These are phyloP conservation scores for Coriaria nepalensis DNA, from an alignment of 306 rosid genomes.

Conservation along the genomic window DNA sequence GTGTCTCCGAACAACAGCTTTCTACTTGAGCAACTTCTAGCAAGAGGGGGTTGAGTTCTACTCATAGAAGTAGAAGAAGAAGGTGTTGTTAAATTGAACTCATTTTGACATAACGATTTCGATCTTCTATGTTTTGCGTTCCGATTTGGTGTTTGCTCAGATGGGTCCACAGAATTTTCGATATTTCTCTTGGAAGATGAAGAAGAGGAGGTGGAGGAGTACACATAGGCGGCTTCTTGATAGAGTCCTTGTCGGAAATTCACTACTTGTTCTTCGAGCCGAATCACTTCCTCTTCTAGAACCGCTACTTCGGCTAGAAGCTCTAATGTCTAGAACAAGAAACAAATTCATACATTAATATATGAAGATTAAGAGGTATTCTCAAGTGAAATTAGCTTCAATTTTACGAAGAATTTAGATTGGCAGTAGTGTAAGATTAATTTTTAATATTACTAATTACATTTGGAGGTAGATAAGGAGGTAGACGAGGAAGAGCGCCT, in stretches of 20 bases:
- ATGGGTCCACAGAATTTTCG: conserved; percentile 27
- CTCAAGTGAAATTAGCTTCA: background rate
- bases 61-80: conserved; percentile 2
- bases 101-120: conserved; percentile 55
- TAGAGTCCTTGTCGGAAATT: conserved; percentile 71
- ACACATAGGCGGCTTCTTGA: conserved; percentile 63
- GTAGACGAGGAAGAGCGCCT: conserved; percentile 94
- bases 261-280: conserved; percentile 74
- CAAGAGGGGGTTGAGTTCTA: conserved; percentile 57
- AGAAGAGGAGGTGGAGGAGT: no score
- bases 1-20: conserved; percentile 35
- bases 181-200: conserved; percentile 43
- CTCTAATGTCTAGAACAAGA: conserved; percentile 53
- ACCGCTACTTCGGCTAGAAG: conserved; percentile 96
- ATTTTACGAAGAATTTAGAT: background rate
- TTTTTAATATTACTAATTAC: conserved; percentile 23
- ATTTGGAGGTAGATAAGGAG: conserved; percentile 89
- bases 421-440: no score
- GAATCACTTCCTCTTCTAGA: conserved; percentile 77
- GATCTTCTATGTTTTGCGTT: conserved; percentile 60
- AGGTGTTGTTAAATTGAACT: conserved; percentile 29
- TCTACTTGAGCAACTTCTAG: conserved; percentile 53
- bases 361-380: no score
- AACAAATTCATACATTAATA: background rate
- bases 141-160: conserved; percentile 31